phyloP scores from a whole-genome alignment of 306 rosid genomes.

The Fragaria iinumae region DNA sequence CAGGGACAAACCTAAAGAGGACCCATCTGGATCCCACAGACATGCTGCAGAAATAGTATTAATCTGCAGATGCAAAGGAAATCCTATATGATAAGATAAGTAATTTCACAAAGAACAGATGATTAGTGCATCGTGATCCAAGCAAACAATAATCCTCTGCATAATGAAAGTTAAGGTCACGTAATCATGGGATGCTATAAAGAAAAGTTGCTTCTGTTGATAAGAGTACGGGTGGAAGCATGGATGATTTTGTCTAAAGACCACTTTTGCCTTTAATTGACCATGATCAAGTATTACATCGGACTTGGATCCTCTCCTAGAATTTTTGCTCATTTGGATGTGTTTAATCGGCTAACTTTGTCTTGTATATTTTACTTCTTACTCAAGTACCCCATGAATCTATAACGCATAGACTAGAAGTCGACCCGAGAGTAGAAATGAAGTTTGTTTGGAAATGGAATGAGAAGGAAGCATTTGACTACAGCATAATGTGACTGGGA shows the following conservation, averaged over 20 bases:
- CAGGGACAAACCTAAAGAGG: neutral
- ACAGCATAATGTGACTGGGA: neutral
- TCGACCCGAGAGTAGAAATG: neutral
- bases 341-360: neutral
- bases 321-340: neutral
- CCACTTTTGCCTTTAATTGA: neutral
- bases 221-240: neutral
- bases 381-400: neutral
- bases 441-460: neutral
- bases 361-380: neutral
- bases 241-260: conserved; percentile 6
- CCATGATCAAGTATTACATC: neutral
- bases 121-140: neutral
- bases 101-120: neutral
- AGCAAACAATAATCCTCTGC: conserved; percentile 3
- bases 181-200: neutral
- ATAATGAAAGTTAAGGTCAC: neutral
- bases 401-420: neutral
- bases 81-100: neutral
- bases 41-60: neutral
- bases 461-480: neutral
- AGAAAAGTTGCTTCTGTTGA: neutral
- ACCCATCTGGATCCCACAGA: conserved; percentile 11
- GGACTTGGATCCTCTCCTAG: neutral
- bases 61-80: neutral